Evolutionary conservation across 495 filamentous ascomycete species (phyloP).

Genomic region (Massariosphaeria phaeospora): DNA sequence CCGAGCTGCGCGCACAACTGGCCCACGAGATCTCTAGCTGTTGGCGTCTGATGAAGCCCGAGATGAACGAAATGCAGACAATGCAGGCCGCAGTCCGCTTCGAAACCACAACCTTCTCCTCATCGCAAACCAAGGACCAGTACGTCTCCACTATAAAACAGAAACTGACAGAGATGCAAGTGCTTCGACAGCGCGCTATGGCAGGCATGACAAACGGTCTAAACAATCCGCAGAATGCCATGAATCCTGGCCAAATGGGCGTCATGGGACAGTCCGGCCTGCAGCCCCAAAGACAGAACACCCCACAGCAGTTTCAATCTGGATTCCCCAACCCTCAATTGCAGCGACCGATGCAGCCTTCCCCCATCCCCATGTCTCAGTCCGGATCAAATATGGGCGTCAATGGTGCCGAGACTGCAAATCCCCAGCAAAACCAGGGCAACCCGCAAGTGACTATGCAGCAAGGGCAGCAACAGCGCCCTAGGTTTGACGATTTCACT

Average conservation of each 20-base stretch:
- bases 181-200: conserved; percentile 8
- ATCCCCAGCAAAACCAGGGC: conserved; percentile 36
- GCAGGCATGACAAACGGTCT: conserved; percentile 6
- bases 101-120: conserved; percentile 10
- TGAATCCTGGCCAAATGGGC: conserved; percentile 16
- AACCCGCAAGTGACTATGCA: conserved; percentile 26
- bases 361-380: conserved; percentile 48
- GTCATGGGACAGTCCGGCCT: conserved; percentile 20
- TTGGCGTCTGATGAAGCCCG: conserved; percentile 17
- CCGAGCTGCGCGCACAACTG: conserved; percentile 6
- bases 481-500: conserved; percentile 39
- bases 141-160: conserved; percentile 8
- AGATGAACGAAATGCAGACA: conserved; percentile 1
- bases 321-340: conserved; percentile 50
- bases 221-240: conserved; percentile 12
- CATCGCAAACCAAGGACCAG: neutral
- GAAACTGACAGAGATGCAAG: conserved; percentile 9
- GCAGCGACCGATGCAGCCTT: conserved; percentile 51
- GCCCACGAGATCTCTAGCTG: conserved; percentile 19
- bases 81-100: neutral
- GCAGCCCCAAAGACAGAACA: conserved; percentile 10
- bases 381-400: conserved; percentile 40
- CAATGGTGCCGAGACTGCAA: conserved; percentile 41
- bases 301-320: conserved; percentile 39
- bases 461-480: conserved; percentile 4